Evolutionary conservation across 139 green algal genomes (phyloP).

Genomic region (Marvania coccoides): DNA sequence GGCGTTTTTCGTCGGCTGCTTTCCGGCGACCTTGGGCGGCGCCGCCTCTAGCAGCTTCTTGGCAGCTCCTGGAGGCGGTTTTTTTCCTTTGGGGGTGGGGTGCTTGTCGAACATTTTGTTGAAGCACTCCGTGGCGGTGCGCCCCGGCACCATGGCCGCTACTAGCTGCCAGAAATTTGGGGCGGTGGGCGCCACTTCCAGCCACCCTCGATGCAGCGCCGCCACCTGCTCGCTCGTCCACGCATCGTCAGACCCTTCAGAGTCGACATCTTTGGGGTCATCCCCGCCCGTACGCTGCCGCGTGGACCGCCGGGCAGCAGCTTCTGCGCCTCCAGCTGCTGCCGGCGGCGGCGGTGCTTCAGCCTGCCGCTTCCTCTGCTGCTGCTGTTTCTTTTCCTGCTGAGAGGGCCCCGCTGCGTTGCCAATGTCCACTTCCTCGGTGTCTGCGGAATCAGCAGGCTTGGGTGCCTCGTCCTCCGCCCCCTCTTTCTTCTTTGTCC

Average conservation of each 20-base stretch:
- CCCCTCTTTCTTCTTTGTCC: slow-evolving; percentile 2
- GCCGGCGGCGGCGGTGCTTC: neutral
- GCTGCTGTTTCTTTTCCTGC: neutral
- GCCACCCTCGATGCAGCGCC: neutral
- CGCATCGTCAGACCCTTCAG: neutral
- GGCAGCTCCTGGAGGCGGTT: neutral
- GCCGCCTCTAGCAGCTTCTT: neutral
- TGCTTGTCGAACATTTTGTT: slow-evolving; percentile 1
- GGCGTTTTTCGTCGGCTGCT: neutral
- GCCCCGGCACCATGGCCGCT: neutral
- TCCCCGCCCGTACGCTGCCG: neutral
- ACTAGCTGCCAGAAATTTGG: slow-evolving; percentile 13
- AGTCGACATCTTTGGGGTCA: neutral
- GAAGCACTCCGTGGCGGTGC: neutral
- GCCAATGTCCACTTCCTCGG: neutral
- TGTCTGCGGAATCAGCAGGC: neutral
- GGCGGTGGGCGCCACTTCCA: slow-evolving; percentile 8
- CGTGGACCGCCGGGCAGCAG: neutral
- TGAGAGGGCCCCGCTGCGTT: neutral
- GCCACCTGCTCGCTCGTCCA: slow-evolving; percentile 9
- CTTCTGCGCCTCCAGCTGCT: neutral
- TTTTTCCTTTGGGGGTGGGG: neutral
- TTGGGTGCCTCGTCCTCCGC: neutral
- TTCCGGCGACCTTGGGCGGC: neutral
- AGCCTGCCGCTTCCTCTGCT: neutral